phyloP scores from a whole-genome alignment of 2,329 filamentous ascomycete species.

The Ceratocystis diversiconidia region DNA sequence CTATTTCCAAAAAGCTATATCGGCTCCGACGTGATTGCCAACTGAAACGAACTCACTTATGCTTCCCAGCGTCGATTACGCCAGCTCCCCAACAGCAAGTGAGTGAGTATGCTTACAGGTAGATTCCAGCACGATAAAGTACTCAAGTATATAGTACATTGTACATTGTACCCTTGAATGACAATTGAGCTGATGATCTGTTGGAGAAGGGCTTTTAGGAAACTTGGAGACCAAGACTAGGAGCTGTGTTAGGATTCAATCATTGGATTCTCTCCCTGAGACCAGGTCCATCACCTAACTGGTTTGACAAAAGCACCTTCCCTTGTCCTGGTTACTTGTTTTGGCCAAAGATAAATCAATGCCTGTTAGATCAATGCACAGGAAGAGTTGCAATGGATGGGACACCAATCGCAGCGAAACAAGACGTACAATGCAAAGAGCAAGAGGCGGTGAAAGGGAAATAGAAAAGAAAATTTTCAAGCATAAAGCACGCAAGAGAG shows the following conservation, averaged over 20 bases:
- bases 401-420: background rate
- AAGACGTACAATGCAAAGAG: background rate
- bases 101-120: background rate
- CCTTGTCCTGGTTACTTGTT: background rate
- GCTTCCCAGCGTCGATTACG: background rate
- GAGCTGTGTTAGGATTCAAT: background rate
- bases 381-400: background rate
- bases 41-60: background rate
- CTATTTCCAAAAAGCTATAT: background rate
- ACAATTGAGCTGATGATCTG: background rate
- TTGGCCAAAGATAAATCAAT: background rate
- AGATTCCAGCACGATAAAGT: background rate
- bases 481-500: background rate
- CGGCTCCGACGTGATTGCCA: background rate
- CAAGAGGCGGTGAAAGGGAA: background rate
- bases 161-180: background rate
- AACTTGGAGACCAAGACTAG: background rate
- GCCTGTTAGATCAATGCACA: slow-evolving; percentile 1
- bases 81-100: background rate
- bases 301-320: background rate
- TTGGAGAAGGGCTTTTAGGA: background rate
- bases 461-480: background rate
- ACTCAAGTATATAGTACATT: background rate
- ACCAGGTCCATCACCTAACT: background rate
- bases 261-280: background rate